A percentile compares a stretch with the other conserved stretches of the same genome.
Evolutionary conservation across 139 green algal genomes (phyloP).

Genomic region (Chlamydomonas incerta): DNA sequence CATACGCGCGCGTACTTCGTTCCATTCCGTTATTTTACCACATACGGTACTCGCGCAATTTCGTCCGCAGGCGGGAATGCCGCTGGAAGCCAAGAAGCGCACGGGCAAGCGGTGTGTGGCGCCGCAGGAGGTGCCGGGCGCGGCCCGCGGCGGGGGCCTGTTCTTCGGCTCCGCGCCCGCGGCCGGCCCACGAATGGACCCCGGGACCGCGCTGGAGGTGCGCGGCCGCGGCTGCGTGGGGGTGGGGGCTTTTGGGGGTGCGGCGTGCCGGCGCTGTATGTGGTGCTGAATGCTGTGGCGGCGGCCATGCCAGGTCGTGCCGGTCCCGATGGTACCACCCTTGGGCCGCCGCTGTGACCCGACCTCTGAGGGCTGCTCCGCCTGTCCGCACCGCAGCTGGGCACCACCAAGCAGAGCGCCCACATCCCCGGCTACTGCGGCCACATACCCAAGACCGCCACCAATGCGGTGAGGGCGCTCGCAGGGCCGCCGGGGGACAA

Average conservation of each 20-base stretch:
- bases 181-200: neutral
- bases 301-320: no score
- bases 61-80: neutral
- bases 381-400: no score
- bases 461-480: slow-evolving; percentile 9
- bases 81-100: slow-evolving; percentile 2
- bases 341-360: no score
- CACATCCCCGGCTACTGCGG: slow-evolving; percentile 40
- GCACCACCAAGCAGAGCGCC: slow-evolving; percentile 24
- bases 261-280: no score
- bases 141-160: neutral
- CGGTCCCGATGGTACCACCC: no score
- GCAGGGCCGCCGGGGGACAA: no score
- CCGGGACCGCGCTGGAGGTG: neutral
- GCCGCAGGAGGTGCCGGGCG: neutral
- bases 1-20: no score
- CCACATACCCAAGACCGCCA: slow-evolving; percentile 2
- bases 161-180: neutral
- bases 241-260: no score
- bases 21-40: no score
- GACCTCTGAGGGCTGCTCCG: no score
- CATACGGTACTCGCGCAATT: no score
- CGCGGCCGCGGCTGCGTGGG: neutral
- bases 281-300: no score
- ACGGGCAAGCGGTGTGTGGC: slow-evolving; percentile 6